Base-by-base conservation (phyloP, 2,329 filamentous ascomycete genomes). In the Talaromyces sp. region DNA sequence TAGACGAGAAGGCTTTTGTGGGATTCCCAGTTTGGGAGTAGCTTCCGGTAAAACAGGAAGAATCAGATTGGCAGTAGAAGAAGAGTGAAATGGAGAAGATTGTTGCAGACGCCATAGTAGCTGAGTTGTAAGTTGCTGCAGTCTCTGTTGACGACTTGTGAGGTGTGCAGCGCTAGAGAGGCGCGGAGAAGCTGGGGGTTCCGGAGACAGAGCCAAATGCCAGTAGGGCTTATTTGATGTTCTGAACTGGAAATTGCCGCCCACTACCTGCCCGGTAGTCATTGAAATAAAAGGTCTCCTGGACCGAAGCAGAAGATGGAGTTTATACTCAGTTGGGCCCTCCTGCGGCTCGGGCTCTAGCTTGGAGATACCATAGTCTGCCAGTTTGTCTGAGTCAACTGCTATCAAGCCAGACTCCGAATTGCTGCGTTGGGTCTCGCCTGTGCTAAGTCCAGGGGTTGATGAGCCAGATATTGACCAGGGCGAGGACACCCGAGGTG, bases 281-380 rank as follows among this genome's bases (percentile, higher is more conserved):
- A 89, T 89, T 37, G 84, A 85, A 41, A 83, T 84, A 76, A 93
- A 96, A 7, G 85, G 87, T 67, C 92, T 86, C 65, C 94, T 85
- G 16, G 90, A 88, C 41, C 93, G 88, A 60, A 97, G 81, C 7
- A 98, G 84, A 6, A 99, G 82, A 78, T 98, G 95, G 50, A 99
- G 81, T 77, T 99, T 99, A 80, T 99, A 99, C 78, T 99, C 95
- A 0, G 92, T 96, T 19, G 95, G 93, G 0, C 95, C 95, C 68
- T 96, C 90, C 74, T 98, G 93, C 6, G 94, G 94, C 76, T 99
- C 95, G 13, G 94, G 89, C 68, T 93, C 89, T 16, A 99, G 81
- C 72, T 89, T 92, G 52, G 88, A 90, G 54, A 95, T 86, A 1
- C 84, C 86, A 74, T 87, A 88, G 63, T 89, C 85, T 59, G 78